Conservation (phyloP, 2,329 filamentous ascomycete genomes). For the Pestalotiopsis sp. region DNA sequence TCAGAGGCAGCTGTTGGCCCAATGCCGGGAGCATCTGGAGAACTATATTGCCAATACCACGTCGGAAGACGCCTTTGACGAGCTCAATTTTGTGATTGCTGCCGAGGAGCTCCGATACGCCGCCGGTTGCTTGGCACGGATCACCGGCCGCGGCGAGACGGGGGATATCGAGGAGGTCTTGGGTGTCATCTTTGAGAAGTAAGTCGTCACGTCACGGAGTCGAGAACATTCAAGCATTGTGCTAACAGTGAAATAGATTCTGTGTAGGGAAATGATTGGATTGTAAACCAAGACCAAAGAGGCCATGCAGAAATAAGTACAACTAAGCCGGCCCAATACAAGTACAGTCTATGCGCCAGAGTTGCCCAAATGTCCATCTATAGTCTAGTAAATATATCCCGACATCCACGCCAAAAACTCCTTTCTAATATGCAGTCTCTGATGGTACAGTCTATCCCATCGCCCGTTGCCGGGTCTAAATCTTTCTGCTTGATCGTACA, state of each 20-base stretch:
- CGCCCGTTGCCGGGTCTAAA: not conserved
- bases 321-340: not conserved
- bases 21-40: slow-evolving; percentile 73
- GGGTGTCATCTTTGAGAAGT: slow-evolving; percentile 98
- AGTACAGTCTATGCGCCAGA: not conserved
- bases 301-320: not conserved
- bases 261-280: slow-evolving; percentile 55
- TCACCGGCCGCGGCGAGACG: slow-evolving; percentile 82
- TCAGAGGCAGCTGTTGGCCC: slow-evolving; percentile 78
- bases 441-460: slow-evolving; percentile 7
- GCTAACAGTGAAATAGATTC: slow-evolving; percentile 42
- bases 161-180: slow-evolving; percentile 95
- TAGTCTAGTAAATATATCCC: not conserved
- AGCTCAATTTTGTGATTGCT: slow-evolving; percentile 52
- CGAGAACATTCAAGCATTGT: slow-evolving; percentile 5
- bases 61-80: slow-evolving; percentile 22
- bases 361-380: not conserved
- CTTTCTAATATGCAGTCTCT: not conserved
- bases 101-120: slow-evolving; percentile 87
- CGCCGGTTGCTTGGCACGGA: slow-evolving; percentile 78
- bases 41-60: slow-evolving; percentile 69
- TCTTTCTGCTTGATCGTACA: not conserved
- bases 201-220: slow-evolving; percentile 39
- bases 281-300: not conserved
- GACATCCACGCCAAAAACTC: not conserved